These are phyloP conservation scores for Boletus huronensis DNA, from an alignment of 768 basidiomycete genomes.

Conservation along the genomic window DNA sequence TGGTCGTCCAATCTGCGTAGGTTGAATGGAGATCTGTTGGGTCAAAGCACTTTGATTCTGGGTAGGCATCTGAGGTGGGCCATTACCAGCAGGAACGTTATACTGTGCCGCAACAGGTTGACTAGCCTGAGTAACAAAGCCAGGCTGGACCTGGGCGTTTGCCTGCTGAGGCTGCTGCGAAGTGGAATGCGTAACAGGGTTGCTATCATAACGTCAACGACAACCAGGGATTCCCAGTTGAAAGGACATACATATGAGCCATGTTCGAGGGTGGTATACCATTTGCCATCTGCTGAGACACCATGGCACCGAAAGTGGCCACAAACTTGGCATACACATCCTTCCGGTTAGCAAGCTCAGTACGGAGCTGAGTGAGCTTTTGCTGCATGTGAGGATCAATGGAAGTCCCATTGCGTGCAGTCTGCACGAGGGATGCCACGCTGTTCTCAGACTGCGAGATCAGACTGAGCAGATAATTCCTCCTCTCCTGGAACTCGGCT, in stretches of 20 bases:
- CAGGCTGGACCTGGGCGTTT: slow-evolving; percentile 18
- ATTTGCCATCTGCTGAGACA: slow-evolving; percentile 26
- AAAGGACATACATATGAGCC: slow-evolving; percentile 34
- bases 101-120: slow-evolving; percentile 15
- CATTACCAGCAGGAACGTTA: slow-evolving; percentile 16
- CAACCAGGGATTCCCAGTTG: background rate
- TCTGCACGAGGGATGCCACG: slow-evolving; percentile 6
- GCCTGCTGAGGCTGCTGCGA: slow-evolving; percentile 20
- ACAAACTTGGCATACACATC: slow-evolving; percentile 39
- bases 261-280: slow-evolving; percentile 21
- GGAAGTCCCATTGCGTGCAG: slow-evolving; percentile 10
- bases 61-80: slow-evolving; percentile 19
- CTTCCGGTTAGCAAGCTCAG: slow-evolving; percentile 32
- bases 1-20: slow-evolving; percentile 29
- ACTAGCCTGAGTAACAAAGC: slow-evolving; percentile 17
- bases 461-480: slow-evolving; percentile 1
- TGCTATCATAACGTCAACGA: slow-evolving; percentile 18
- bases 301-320: slow-evolving; percentile 23
- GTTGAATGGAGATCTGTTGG: slow-evolving; percentile 33
- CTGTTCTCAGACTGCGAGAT: slow-evolving; percentile 17
- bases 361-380: slow-evolving; percentile 16
- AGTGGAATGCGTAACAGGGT: slow-evolving; percentile 13
- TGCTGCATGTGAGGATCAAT: slow-evolving; percentile 18
- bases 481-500: slow-evolving; percentile 26
- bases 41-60: slow-evolving; percentile 17